A percentile compares a stretch with the other conserved stretches of the same genome.
Conservation (phyloP, 257 asterid genomes). For the Nemophila menziesii region DNA sequence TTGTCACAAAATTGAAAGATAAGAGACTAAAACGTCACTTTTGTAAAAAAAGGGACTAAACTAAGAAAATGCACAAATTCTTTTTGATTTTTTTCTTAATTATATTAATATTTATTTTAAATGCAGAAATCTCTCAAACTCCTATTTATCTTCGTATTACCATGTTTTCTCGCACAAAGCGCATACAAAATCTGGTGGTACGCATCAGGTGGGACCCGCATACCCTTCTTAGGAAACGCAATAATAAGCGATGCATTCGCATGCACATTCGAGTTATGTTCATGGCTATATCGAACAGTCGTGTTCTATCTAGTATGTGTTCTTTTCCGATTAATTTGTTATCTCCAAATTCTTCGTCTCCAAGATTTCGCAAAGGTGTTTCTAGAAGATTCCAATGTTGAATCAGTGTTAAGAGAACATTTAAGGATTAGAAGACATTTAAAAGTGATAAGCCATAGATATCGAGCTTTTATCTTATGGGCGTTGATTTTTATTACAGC, state of each 20-base stretch:
- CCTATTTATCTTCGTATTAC: constrained; percentile 39
- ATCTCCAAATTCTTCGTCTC: constrained; percentile 14
- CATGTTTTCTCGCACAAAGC: constrained; percentile 38
- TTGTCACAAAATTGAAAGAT: too few relatives aligned
- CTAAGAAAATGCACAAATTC: too few relatives aligned
- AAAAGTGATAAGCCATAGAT: constrained; percentile 18
- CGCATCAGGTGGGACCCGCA: constrained; percentile 33
- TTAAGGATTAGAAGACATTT: constrained; percentile 16
- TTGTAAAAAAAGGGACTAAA: too few relatives aligned
- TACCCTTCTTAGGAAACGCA: constrained; percentile 35
- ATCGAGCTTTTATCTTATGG: constrained; percentile 9
- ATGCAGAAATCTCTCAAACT: constrained; percentile 40
- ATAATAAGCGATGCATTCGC: constrained; percentile 33
- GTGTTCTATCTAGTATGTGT: constrained; percentile 45
- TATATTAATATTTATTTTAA: background rate
- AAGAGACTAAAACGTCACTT: too few relatives aligned
- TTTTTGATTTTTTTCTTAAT: background rate
- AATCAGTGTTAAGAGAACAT: constrained; percentile 15
- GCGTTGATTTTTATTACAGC: constrained; percentile 17
- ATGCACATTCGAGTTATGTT: constrained; percentile 29
- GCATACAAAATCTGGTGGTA: constrained; percentile 60
- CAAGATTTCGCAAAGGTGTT: constrained; percentile 19
- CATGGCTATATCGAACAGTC: constrained; percentile 30
- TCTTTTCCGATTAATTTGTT: constrained; percentile 28
- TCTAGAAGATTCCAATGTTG: constrained; percentile 13